Base-by-base conservation (phyloP, 768 basidiomycete species). In the Pleurotus pulmonarius region DNA sequence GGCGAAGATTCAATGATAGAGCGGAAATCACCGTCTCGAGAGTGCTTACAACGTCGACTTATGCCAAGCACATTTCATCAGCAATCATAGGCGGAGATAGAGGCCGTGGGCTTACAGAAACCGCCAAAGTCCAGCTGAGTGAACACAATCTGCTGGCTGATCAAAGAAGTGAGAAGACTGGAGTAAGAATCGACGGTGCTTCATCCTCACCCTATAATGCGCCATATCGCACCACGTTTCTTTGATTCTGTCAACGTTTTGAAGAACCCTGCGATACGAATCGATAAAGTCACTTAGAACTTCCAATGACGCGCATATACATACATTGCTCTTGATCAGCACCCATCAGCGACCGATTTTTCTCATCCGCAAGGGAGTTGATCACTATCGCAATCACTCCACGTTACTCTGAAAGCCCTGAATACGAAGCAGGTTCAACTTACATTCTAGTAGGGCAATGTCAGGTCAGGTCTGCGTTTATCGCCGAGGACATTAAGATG, bases 131-230 rank as follows among this genome's bases (percentile, higher is more conserved):
- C 68, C 11, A 83, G 63, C 61, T 79, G 75, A 5, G 75, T 75
- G 67, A 83, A 83, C 12, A 83, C 79, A 45, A 83, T 77, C 60
- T 83, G 83, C 61, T 83, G 81, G 5, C 82, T 80, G 59, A 9
- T 11, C 29, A 34, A 11, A 34, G 29, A 34, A 34, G 29, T 34
- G 29, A 34, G 18, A 29, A 34, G 6, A 13, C 46, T 24, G 40
- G 12, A 46, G 7, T 34, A 46, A 25, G 46, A 34, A 55, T 24
- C 3, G 25, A 4, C 41, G 15, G 49, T n/a, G 38, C 40, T 22
- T 8, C 34, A 24, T 12, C 83, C 66, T 16, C 13, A 44, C 41
- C 41, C 41, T 16, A 44, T 22, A 22, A 44, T 44, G 15, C 81
- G 75, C 83, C 83, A 84, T 18, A 76, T 63, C 2, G 81, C 81